A percentile compares a stretch with the other conserved stretches of the same genome.
These are phyloP conservation scores for Sarocladium strictum DNA, from an alignment of 2,329 filamentous ascomycete species.

Conservation along the genomic window DNA sequence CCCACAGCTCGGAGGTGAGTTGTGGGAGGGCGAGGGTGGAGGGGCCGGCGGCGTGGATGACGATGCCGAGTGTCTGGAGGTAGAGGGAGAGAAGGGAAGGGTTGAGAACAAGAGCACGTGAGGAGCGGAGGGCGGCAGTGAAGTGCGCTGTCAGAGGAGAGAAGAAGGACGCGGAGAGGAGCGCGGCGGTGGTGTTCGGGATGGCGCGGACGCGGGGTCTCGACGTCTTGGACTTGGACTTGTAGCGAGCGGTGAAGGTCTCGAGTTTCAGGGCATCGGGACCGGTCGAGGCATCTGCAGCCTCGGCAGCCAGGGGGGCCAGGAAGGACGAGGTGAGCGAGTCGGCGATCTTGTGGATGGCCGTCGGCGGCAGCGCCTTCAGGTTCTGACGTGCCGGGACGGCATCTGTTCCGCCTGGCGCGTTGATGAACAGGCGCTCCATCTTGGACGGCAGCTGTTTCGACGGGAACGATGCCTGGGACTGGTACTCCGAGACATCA, in stretches of 20 bases:
- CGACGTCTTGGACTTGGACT: constrained; percentile 23
- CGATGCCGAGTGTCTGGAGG: constrained; percentile 77
- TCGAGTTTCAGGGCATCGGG: constrained; percentile 83
- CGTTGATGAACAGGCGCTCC: constrained; percentile 60
- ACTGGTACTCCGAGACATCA: constrained; percentile 48
- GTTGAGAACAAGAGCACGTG: constrained; percentile 59
- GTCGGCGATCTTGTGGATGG: constrained; percentile 63
- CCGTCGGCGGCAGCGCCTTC: constrained; percentile 48
- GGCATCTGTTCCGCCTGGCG: constrained; percentile 15
- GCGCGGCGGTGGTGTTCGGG: constrained; percentile 70
- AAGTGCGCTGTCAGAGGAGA: constrained; percentile 79
- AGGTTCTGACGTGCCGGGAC: constrained; percentile 22
- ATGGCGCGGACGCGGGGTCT: constrained; percentile 48
- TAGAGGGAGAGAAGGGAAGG: constrained; percentile 73
- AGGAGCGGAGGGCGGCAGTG: constrained; percentile 52
- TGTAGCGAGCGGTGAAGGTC: constrained; percentile 66
- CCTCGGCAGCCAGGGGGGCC: constrained; percentile 71
- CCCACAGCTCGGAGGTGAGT: constrained; percentile 80
- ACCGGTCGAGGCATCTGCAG: constrained; percentile 73
- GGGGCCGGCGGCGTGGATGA: constrained; percentile 78
- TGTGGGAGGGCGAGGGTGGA: constrained; percentile 69
- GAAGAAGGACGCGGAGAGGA: constrained; percentile 77
- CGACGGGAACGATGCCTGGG: constrained; percentile 62
- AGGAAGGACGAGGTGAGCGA: constrained; percentile 68
- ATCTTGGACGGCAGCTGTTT: constrained; percentile 71